phyloP scores from a whole-genome alignment of 2,329 filamentous ascomycete species.

The Alternaria solani region DNA sequence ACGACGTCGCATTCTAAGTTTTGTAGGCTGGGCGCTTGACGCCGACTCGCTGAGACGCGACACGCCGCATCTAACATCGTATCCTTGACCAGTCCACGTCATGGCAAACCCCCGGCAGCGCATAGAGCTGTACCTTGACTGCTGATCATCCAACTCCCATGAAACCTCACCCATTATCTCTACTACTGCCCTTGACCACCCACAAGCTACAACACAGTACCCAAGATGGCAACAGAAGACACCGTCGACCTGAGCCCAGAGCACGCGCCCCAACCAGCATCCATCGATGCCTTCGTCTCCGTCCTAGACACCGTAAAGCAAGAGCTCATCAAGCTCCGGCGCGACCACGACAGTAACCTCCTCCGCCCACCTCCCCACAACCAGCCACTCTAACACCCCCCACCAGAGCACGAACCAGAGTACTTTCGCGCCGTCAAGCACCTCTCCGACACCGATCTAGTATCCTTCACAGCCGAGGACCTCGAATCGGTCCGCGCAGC shows the following conservation, averaged over 20 bases:
- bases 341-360: slow-evolving; percentile 43
- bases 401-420: slow-evolving; percentile 47
- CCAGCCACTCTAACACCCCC: background rate
- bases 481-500: slow-evolving; percentile 42
- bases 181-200: background rate
- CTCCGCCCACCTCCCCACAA: no score
- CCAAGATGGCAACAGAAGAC: slow-evolving; percentile 49
- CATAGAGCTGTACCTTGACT: background rate
- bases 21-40: background rate
- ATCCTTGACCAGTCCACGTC: slow-evolving; percentile 14
- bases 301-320: slow-evolving; percentile 44
- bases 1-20: background rate
- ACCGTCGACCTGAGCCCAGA: slow-evolving; percentile 43
- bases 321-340: slow-evolving; percentile 46
- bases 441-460: slow-evolving; percentile 51
- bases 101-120: background rate
- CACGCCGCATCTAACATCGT: slow-evolving; percentile 9
- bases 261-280: slow-evolving; percentile 47
- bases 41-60: slow-evolving; percentile 9
- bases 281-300: slow-evolving; percentile 43
- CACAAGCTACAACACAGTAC: background rate
- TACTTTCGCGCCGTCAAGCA: slow-evolving; percentile 50
- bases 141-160: background rate
- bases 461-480: slow-evolving; percentile 36
- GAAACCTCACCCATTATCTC: no score